Conservation (phyloP, 169 alveolate species). For the Miamiensis avidus region DNA sequence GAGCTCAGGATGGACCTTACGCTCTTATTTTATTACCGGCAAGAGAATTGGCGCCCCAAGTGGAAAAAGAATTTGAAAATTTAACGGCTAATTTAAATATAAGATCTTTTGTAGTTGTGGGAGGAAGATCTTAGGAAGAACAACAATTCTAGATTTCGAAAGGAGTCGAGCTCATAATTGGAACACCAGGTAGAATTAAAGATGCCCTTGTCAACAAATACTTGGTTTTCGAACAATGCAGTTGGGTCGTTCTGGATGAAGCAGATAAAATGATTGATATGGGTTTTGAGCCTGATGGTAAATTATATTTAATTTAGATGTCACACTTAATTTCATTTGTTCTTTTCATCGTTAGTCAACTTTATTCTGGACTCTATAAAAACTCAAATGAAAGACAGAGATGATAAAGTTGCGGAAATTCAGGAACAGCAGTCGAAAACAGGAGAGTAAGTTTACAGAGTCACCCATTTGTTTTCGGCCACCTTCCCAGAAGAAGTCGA, state of each 20-base stretch:
- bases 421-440: slow-evolving; percentile 87
- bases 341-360: not conserved
- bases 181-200: slow-evolving; percentile 98
- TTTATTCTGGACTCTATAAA: slow-evolving; percentile 50
- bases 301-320: slow-evolving; percentile 73
- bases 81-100: slow-evolving; percentile 78
- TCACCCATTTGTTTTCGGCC: slow-evolving; percentile 95
- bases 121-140: slow-evolving; percentile 94
- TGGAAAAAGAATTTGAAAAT: slow-evolving; percentile 91
- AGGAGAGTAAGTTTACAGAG: slow-evolving; percentile 87
- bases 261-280: slow-evolving; percentile 98
- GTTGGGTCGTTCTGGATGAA: slow-evolving; percentile 95
- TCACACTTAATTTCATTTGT: not conserved
- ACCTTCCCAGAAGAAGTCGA: slow-evolving; percentile 97
- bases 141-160: slow-evolving; percentile 92
- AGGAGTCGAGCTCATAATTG: slow-evolving; percentile 96
- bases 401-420: slow-evolving; percentile 80
- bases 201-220: slow-evolving; percentile 93
- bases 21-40: slow-evolving; percentile 94
- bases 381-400: slow-evolving; percentile 82
- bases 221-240: slow-evolving; percentile 92
- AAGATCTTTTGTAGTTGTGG: slow-evolving; percentile 94
- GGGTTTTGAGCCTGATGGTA: slow-evolving; percentile 97
- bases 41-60: slow-evolving; percentile 95
- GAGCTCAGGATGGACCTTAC: slow-evolving; percentile 95